Conservation (phyloP, 768 basidiomycete species). For the Suillus brevipes region DNA sequence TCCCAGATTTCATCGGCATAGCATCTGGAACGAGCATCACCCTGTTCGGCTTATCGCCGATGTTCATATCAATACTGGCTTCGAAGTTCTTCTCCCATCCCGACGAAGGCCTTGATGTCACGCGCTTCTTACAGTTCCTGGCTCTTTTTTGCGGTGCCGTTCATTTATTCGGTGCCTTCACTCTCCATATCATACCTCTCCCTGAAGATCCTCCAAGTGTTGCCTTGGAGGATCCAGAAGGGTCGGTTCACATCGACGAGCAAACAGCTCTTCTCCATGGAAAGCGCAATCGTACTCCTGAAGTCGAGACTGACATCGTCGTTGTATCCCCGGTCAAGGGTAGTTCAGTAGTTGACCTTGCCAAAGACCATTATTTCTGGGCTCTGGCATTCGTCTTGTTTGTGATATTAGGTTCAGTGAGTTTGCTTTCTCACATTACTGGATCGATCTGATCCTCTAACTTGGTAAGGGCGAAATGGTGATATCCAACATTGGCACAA, state of each 20-base stretch:
- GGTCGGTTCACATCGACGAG: conserved; percentile 26
- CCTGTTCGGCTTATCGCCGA: conserved; percentile 79
- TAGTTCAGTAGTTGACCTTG: conserved; percentile 41
- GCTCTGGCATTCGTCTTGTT: conserved; percentile 51
- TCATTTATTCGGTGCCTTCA: conserved; percentile 55
- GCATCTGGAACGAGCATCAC: conserved; percentile 69
- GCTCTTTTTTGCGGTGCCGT: conserved; percentile 52
- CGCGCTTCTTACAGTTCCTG: conserved; percentile 55
- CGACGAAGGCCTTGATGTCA: conserved; percentile 46
- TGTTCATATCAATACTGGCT: conserved; percentile 68
- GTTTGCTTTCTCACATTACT: conserved; percentile 26
- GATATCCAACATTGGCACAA: conserved; percentile 79
- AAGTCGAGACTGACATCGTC: conserved; percentile 24
- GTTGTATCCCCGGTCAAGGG: conserved; percentile 19
- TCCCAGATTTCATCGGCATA: conserved; percentile 63
- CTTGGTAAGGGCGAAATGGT: conserved; percentile 70
- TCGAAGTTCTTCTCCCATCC: conserved; percentile 57
- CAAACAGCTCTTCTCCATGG: conserved; percentile 30
- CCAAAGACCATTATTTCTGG: conserved; percentile 66
- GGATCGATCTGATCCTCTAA: not conserved
- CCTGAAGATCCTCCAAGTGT: not conserved
- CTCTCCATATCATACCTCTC: conserved; percentile 31
- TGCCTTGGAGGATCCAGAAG: conserved; percentile 12
- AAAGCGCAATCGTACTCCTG: conserved; percentile 11
- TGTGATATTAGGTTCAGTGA: conserved; percentile 66